Base-by-base conservation (phyloP, 805 yeast genomes). In the Candida silvatica region DNA sequence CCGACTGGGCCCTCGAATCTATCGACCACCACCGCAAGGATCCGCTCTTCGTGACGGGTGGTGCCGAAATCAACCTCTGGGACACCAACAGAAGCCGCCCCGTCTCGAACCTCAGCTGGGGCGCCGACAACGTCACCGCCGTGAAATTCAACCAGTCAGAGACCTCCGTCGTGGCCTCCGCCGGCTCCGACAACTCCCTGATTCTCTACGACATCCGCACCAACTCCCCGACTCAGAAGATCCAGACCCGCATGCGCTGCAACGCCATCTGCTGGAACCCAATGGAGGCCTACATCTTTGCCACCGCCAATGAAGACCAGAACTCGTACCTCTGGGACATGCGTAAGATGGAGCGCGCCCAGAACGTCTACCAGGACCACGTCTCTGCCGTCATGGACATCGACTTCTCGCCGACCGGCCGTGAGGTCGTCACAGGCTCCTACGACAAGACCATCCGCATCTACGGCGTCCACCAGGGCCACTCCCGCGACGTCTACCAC, bases 381-480 rank as follows among this genome's bases (percentile, higher is more conserved):
- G 96, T 90, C 27, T 80, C 94, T 32, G 96, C 97, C 0, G 94
- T 92, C 8, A 72, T 90, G 77, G 95, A 84, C 56, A 77, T 92
- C 27, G 98, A 92, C 61, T 92, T 84, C 53, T 76, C 95, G 8
- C 98, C 98, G 27, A 88, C 97, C 1, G 99, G 99, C 47, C 87
- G 87, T 54, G 97, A 90, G 59, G 64, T 92, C 23, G 97, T 87
- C 4, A 81, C 96, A 1, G 97, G 96, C 14, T 83, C 96, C 0
- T 92, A 90, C 56, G 99, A 92, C 59, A 83, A 86, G 51, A 86
- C 97, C 1, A 72, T 92, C 20, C 70, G 99, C 47, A 77, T 92
- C 15, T 92, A 63, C 61, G 76, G 77, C 35, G 39, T 50, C 30
- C 41, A 56, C 32, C 83, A 81, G 43, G 97, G 98, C 25, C 97